A percentile compares a stretch with the other conserved stretches of the same genome.
Evolutionary conservation across 1,139 yeast species (phyloP).

Genomic region (Meyerozyma carpophila): DNA sequence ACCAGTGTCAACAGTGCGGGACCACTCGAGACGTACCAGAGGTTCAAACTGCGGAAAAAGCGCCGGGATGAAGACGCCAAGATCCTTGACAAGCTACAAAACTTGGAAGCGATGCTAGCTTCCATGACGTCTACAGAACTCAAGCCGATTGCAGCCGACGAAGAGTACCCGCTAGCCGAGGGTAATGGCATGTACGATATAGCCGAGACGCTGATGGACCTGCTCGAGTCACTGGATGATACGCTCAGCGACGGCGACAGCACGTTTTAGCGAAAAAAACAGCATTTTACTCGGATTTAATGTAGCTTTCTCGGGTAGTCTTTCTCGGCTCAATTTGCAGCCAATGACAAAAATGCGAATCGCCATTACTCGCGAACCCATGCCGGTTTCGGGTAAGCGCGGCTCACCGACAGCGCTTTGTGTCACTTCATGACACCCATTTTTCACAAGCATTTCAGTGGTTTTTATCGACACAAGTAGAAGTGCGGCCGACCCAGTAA

Average conservation of each 20-base stretch:
- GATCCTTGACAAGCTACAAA: not conserved
- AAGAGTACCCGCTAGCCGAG: not conserved
- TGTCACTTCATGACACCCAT: not conserved
- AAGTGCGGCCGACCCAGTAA: not conserved
- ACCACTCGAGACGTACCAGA: not conserved
- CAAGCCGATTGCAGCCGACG: not conserved
- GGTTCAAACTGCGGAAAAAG: slow-evolving; percentile 1
- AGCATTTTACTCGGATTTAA: too few relatives aligned
- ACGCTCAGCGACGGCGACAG: not conserved
- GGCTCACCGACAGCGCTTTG: not conserved
- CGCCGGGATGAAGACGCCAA: not conserved
- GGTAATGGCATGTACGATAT: not conserved
- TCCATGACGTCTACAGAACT: not conserved
- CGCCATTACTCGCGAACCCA: not conserved
- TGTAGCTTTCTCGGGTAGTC: too few relatives aligned
- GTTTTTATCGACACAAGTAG: not conserved
- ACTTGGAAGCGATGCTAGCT: not conserved
- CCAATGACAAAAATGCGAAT: not conserved
- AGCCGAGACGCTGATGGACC: slow-evolving; percentile 2
- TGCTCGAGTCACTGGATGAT: slow-evolving; percentile 1
- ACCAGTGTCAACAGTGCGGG: not conserved
- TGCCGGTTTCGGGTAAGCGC: slow-evolving; percentile 1
- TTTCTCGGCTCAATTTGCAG: not conserved
- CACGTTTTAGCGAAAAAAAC: not conserved
- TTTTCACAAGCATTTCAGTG: not conserved